Evolutionary conservation across 2,329 filamentous ascomycete species (phyloP), one percentile per base, ranked within the genome.

Genomic region (Lecanicillium sp.): DNA sequence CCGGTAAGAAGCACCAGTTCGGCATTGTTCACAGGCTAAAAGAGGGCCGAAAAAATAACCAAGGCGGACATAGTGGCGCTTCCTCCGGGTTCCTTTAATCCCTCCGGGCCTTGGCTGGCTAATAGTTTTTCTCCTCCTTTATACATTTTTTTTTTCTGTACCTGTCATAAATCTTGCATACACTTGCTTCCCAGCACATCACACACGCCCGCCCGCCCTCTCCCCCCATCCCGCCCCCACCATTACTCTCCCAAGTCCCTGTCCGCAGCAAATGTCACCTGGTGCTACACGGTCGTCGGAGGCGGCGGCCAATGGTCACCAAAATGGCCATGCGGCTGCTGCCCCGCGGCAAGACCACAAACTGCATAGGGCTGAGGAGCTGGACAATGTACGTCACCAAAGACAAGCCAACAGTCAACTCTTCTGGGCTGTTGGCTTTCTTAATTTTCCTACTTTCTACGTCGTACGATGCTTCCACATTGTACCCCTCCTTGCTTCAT

Each of bases 381-480:
- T 55, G 39, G 49, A 74, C 72, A 4, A 63, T 71, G 53, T 72
- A 72, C 11, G 22, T 25, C 63, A 41, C 72, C 65, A 4, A 74
- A 55, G 0, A 72, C 65, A n/a, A 74, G 59, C 71, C 70, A 74
- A 46, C 69, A 72, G 44, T 73, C 67, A 17, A 62, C 22, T 62
- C 56, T 43, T 74, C 71, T 39, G 65, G n/a, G n/a, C 30, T 72
- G 49, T 73, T 69, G 28, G 74, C 69, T 49, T 74, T 69, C 37
- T 72, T 19, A 10, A 1, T 15, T 19, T 20, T 32, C 15, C 22
- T 15, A 15, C 13, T 1, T 9, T 29, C 6, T 25, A 25, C 11
- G 22, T 25, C 11, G 22, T 25, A 11, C 22, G 22, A 25, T 25
- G 22, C 22, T 25, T 25, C 6, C 22, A n/a, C n/a, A n/a, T n/a